phyloP scores from a whole-genome alignment of 768 basidiomycete species.

The Podaxis mareebaensis region DNA sequence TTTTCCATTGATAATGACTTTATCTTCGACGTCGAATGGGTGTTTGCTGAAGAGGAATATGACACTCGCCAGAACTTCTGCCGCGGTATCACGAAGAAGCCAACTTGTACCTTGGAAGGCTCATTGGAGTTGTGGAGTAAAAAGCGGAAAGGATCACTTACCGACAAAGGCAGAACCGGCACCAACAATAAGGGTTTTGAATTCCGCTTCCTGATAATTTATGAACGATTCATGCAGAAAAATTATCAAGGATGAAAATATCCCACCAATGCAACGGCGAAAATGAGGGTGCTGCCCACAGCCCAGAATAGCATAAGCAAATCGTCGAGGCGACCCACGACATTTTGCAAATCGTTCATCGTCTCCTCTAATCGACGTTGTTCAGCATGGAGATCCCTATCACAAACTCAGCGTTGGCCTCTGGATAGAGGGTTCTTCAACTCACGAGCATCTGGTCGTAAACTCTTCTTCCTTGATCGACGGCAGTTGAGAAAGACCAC shows the following conservation, averaged over 20 bases:
- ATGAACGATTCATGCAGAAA: not conserved
- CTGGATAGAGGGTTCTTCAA: too few relatives aligned
- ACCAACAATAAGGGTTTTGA: constrained; percentile 3
- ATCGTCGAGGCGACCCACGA: constrained; percentile 3
- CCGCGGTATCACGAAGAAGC: constrained; percentile 4
- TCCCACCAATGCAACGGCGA: constrained; percentile 8
- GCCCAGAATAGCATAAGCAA: constrained; percentile 7
- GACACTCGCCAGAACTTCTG: constrained; percentile 4
- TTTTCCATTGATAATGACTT: constrained; percentile 9
- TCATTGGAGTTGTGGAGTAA: not conserved
- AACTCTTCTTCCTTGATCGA: constrained; percentile 1
- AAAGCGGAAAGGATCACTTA: not conserved
- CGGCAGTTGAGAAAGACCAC: not conserved
- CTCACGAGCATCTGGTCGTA: constrained; percentile 8
- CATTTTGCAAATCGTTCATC: constrained; percentile 12
- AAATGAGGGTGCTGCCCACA: constrained; percentile 1
- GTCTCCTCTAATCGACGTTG: constrained; percentile 11
- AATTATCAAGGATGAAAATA: not conserved
- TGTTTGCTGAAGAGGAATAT: constrained; percentile 13
- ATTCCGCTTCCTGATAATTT: constrained; percentile 1
- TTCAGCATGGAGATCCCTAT: constrained; percentile 6
- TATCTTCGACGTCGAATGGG: constrained; percentile 10
- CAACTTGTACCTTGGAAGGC: not conserved
- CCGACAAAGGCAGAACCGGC: constrained; percentile 10
- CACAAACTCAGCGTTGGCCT: not conserved